Conservation (phyloP, 2,329 filamentous ascomycete genomes). For the Leptographium galeiforme region DNA sequence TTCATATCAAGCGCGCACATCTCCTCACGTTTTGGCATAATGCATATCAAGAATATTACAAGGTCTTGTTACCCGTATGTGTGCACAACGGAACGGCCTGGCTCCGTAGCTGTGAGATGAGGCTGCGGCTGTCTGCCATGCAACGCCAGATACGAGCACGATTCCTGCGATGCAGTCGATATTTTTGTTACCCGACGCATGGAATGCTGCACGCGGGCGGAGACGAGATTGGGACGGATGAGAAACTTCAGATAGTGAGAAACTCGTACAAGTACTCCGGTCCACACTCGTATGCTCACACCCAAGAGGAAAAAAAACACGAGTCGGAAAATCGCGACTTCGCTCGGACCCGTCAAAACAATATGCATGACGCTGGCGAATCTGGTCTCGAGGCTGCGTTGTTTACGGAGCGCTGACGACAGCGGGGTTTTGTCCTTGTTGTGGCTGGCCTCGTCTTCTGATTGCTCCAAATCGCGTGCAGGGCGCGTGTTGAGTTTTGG, state of each 20-base stretch:
- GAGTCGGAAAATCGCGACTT: too few relatives aligned
- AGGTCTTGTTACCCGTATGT: not conserved
- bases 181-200: too few relatives aligned
- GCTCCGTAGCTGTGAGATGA: too few relatives aligned
- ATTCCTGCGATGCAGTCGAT: too few relatives aligned
- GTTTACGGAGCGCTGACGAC: not conserved
- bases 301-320: too few relatives aligned
- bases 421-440: not conserved
- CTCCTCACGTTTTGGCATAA: not conserved
- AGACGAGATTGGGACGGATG: too few relatives aligned
- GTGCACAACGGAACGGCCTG: not conserved
- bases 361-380: not conserved
- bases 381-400: not conserved
- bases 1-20: not conserved
- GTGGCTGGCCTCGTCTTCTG: not conserved
- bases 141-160: too few relatives aligned
- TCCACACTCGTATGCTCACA: too few relatives aligned
- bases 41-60: not conserved
- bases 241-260: too few relatives aligned
- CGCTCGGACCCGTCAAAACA: not conserved
- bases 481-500: not conserved
- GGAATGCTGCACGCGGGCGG: too few relatives aligned
- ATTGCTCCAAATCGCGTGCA: not conserved
- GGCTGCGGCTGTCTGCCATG: too few relatives aligned
- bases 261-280: too few relatives aligned